phyloP scores from a whole-genome alignment of 257 asterid genomes.

The Misopates orontium region DNA sequence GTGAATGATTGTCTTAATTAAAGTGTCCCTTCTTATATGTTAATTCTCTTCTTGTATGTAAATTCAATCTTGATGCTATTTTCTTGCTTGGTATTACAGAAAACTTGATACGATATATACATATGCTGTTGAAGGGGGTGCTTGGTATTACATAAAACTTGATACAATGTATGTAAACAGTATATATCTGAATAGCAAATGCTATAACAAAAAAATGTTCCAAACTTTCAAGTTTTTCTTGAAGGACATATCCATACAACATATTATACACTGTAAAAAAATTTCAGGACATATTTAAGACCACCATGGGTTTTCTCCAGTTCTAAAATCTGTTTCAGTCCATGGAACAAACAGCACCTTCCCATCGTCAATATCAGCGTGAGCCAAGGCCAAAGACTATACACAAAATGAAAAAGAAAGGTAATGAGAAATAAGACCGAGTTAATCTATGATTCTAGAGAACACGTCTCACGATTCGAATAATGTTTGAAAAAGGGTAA shows the following conservation, averaged over 20 bases:
- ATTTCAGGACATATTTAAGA: slow-evolving; percentile 31
- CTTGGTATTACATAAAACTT: too few species aligned
- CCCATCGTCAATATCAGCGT: slow-evolving; percentile 78
- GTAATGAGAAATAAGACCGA: neutral
- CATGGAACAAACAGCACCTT: slow-evolving; percentile 88
- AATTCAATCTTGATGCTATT: too few species aligned
- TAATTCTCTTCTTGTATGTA: too few species aligned
- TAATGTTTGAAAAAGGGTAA: too few species aligned
- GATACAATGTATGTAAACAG: too few species aligned
- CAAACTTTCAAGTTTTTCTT: slow-evolving; percentile 28
- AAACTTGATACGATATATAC: too few species aligned
- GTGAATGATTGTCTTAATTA: too few species aligned
- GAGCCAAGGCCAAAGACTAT: slow-evolving; percentile 92
- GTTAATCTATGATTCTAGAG: too few species aligned
- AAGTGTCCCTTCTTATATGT: too few species aligned
- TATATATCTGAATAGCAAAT: neutral
- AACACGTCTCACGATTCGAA: too few species aligned
- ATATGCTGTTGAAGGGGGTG: too few species aligned
- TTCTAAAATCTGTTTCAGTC: slow-evolving; percentile 93
- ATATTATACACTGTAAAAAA: slow-evolving; percentile 12
- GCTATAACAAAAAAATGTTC: neutral
- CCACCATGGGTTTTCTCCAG: slow-evolving; percentile 96
- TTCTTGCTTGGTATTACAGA: neutral
- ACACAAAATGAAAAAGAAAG: slow-evolving; percentile 6
- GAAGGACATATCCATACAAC: slow-evolving; percentile 19